Percentiles rank a stretch among this genome's conserved stretches.
Conservation (phyloP, 305 asterid genomes). For the Andrographis paniculata region DNA sequence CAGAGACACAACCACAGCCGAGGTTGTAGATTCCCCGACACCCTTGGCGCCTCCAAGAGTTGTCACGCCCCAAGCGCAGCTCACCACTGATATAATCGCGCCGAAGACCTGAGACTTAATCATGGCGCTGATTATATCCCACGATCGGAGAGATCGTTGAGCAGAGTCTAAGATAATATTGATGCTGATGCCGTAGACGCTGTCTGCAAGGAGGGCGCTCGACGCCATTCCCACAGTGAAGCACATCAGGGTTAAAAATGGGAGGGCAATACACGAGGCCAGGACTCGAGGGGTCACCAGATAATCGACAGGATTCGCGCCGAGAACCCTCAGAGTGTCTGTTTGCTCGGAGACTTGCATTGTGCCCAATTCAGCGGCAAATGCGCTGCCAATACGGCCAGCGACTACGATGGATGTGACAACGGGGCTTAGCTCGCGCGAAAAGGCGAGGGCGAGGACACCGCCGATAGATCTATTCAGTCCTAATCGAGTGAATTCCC, state of each 20-base stretch:
- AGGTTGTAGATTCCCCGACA: slow-evolving; percentile 91
- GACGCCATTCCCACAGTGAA: slow-evolving; percentile 87
- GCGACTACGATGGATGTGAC: slow-evolving; percentile 90
- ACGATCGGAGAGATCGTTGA: slow-evolving; percentile 58
- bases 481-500: slow-evolving; percentile 89
- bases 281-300: slow-evolving; percentile 83
- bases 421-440: slow-evolving; percentile 89
- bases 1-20: slow-evolving; percentile 89
- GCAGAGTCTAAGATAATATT: slow-evolving; percentile 88
- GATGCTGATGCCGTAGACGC: slow-evolving; percentile 73
- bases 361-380: slow-evolving; percentile 92
- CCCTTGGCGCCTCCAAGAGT: slow-evolving; percentile 98
- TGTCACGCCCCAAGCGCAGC: slow-evolving; percentile 98
- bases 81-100: slow-evolving; percentile 70
- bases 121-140: slow-evolving; percentile 93
- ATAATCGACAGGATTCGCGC: slow-evolving; percentile 81
- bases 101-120: slow-evolving; percentile 80
- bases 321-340: slow-evolving; percentile 86
- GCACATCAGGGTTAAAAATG: slow-evolving; percentile 73
- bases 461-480: slow-evolving; percentile 87
- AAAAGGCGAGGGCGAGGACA: slow-evolving; percentile 77
- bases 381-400: slow-evolving; percentile 92
- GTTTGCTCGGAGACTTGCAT: slow-evolving; percentile 99
- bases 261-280: slow-evolving; percentile 69
- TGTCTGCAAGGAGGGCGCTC: slow-evolving; percentile 67